Base-by-base conservation (phyloP, 2,329 filamentous ascomycete species). In the Arthrobotrys pseudoclavata region DNA sequence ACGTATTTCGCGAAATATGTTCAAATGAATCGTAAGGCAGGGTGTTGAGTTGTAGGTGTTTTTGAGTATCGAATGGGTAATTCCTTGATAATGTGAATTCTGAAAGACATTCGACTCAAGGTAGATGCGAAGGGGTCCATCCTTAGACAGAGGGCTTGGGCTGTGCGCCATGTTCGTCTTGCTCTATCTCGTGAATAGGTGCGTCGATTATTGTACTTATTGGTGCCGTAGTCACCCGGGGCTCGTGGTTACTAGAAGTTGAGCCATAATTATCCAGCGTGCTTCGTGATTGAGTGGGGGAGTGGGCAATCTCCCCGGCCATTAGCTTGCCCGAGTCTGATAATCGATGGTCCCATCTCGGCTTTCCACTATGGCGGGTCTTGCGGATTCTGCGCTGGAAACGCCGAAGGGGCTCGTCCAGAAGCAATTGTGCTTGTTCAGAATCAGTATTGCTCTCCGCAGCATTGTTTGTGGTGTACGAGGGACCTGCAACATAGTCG, bases 1-100 rank as follows among this genome's bases (percentile, higher is more conserved):
- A 67, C 69, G 42, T 55, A 67, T 66, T 77, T 47, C 45, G 52
- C 69, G 3, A 10, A 69, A 76, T 76, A 76, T 76, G 71, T 76
- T 57, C 71, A 76, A 55, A 63, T 42, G 71, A 63, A 77, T 77
- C 72, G 61, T 63, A 62, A 70, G 20, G 10, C 34, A 20, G 60
- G 37, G 24, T 48, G 26, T 31, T 63, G 24, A 34, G 13, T 60
- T 12, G 7, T 37, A 24, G 20, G 20, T 60, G 9, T 3, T 60
- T 60, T 40, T 42, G 18, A 24, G 42, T 24, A 18, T 6, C n/a
- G 26, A 18, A 6, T 10, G 45, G 22, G 20, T 18, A 18, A 20
- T 63, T 48, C 57, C 42, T 62, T 53, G 10, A 42, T 20, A 12
- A 37, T 20, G 31, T 24, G 55, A 60, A 60, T 26, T 6, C 12